These are phyloP conservation scores for Albifimbria verrucaria DNA, from an alignment of 2,329 filamentous ascomycete species.

Conservation along the genomic window DNA sequence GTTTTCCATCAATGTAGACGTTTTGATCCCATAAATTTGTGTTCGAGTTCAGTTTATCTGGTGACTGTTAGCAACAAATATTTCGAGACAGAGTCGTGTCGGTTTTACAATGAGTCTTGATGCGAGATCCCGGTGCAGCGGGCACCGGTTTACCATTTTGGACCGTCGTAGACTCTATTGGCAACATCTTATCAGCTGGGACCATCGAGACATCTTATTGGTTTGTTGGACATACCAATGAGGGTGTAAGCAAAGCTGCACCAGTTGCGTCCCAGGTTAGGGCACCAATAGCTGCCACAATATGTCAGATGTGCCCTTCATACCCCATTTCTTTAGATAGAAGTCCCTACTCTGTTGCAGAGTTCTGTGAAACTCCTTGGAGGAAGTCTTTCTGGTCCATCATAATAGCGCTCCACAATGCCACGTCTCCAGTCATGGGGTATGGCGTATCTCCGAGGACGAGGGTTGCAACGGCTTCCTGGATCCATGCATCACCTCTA, in stretches of 20 bases:
- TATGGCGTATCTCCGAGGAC: not conserved
- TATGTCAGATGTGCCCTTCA: not conserved
- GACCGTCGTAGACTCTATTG: not conserved
- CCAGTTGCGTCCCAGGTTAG: not conserved
- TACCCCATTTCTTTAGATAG: not conserved
- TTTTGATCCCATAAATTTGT: not conserved
- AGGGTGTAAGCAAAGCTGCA: not conserved
- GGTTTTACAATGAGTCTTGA: not conserved
- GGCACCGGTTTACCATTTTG: not conserved
- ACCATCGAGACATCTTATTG: not conserved
- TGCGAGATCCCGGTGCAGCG: not conserved
- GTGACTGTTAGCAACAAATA: not conserved
- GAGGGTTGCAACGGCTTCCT: not conserved
- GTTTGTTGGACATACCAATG: not conserved
- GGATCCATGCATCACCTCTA: not conserved
- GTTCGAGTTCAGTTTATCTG: not conserved
- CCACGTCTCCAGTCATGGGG: not conserved
- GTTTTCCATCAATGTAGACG: not conserved
- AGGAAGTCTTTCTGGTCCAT: not conserved
- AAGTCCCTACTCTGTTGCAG: not conserved
- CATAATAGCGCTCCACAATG: not conserved
- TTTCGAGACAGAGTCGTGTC: not conserved
- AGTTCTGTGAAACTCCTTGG: not conserved
- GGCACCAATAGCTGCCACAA: not conserved
- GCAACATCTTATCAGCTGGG: not conserved